Conservation (phyloP, 2,329 filamentous ascomycete genomes). For the Calonectria naviculata region DNA sequence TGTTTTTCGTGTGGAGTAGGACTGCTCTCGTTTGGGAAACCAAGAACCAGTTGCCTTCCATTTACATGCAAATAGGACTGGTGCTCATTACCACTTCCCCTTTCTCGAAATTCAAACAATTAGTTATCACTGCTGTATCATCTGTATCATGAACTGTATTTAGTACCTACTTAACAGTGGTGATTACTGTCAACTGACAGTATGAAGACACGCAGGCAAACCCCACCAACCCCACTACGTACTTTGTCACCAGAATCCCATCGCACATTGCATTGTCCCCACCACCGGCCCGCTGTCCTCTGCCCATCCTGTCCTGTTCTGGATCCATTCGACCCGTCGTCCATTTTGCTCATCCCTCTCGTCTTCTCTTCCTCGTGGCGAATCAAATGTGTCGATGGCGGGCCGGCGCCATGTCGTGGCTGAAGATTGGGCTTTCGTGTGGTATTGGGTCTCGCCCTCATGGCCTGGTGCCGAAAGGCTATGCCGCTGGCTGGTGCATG, state of each 20-base stretch:
- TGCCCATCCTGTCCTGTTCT: slow-evolving; percentile 6
- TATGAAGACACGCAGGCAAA: background rate
- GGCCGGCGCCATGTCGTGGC: background rate
- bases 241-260: background rate
- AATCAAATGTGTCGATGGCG: background rate
- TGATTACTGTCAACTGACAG: background rate
- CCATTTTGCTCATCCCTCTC: slow-evolving; percentile 31
- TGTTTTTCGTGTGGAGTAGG: background rate
- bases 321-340: slow-evolving; percentile 4
- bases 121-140: too few species aligned
- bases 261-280: background rate
- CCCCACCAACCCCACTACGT: slow-evolving; percentile 15
- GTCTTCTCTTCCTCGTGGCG: slow-evolving; percentile 25
- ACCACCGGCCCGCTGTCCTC: slow-evolving; percentile 3
- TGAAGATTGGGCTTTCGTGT: slow-evolving; percentile 6
- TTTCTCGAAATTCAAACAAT: background rate
- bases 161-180: background rate
- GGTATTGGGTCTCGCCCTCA: background rate
- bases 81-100: background rate
- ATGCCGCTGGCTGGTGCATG: background rate
- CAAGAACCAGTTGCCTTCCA: background rate
- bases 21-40: background rate
- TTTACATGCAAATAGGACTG: background rate
- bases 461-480: background rate
- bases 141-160: background rate